Evolutionary conservation across 2,329 filamentous ascomycete species (phyloP).

Genomic region (Fusarium sp.): DNA sequence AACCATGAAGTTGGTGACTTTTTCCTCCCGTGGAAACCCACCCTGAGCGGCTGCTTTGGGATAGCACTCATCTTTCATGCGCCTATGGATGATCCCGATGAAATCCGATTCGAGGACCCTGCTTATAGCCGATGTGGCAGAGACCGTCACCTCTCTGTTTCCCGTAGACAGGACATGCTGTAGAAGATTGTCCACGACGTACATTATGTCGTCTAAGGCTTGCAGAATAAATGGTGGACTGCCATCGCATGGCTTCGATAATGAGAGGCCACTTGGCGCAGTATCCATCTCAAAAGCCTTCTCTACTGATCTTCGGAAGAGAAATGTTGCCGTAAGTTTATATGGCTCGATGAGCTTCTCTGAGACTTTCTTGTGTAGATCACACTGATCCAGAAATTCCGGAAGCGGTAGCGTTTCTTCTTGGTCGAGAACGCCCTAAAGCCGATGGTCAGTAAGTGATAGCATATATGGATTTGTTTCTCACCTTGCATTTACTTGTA

Average conservation of each 20-base stretch:
- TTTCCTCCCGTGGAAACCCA: background rate
- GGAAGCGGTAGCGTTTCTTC: background rate
- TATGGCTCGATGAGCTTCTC: background rate
- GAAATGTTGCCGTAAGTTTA: background rate
- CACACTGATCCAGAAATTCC: background rate
- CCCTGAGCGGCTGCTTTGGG: background rate
- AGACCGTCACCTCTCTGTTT: background rate
- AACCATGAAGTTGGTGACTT: background rate
- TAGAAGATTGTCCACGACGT: background rate
- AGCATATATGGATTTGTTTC: background rate
- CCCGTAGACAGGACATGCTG: background rate
- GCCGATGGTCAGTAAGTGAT: background rate
- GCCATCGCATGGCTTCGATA: background rate
- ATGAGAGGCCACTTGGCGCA: background rate
- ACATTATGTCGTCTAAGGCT: background rate
- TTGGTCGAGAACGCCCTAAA: background rate
- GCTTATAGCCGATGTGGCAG: background rate
- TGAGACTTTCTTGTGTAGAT: background rate
- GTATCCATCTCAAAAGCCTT: background rate
- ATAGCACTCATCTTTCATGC: background rate
- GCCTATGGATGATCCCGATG: background rate
- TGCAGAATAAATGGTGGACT: background rate
- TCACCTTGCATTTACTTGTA: background rate
- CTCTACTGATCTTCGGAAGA: background rate
- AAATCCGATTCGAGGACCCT: background rate